Percentiles rank a stretch among this genome's conserved stretches.
These are phyloP conservation scores for Actinomortierella wolfii DNA, from an alignment of 371 early-diverging fungal species.

Conservation along the genomic window DNA sequence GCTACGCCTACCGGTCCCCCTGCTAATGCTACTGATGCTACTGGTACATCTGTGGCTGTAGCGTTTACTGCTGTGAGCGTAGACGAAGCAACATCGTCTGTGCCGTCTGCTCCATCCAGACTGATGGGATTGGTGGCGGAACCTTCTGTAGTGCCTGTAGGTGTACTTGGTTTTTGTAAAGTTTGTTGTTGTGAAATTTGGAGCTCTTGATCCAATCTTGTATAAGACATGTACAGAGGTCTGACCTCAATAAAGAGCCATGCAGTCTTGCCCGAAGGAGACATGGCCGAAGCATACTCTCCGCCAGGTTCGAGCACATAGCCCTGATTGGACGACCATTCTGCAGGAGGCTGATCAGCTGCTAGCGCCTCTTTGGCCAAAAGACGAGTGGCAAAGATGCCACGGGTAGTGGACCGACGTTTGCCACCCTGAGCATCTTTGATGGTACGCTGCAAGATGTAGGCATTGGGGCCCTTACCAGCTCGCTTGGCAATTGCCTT, in stretches of 20 bases:
- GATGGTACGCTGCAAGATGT: slow-evolving; percentile 43
- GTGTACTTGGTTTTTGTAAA: neutral
- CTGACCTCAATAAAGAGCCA: slow-evolving; percentile 44
- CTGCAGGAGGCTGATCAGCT: slow-evolving; percentile 28
- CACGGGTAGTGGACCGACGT: slow-evolving; percentile 40
- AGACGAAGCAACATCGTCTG: slow-evolving; percentile 12
- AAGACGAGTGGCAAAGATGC: slow-evolving; percentile 33
- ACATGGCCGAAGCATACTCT: slow-evolving; percentile 42
- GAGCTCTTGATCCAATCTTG: slow-evolving; percentile 27
- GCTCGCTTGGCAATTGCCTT: slow-evolving; percentile 34
- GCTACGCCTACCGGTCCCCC: slow-evolving; percentile 7
- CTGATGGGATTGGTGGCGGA: slow-evolving; percentile 39
- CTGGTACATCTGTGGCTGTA: too few species aligned
- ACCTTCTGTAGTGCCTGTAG: slow-evolving; percentile 10
- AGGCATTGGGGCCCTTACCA: slow-evolving; percentile 43
- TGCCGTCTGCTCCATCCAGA: slow-evolving; percentile 23
- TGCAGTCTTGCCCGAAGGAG: slow-evolving; percentile 41
- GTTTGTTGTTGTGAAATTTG: slow-evolving; percentile 3
- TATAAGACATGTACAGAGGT: slow-evolving; percentile 38
- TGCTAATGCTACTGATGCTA: slow-evolving; percentile 6
- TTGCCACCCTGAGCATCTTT: slow-evolving; percentile 48
- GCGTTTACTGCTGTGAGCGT: slow-evolving; percentile 8
- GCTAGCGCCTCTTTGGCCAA: slow-evolving; percentile 38
- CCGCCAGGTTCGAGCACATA: slow-evolving; percentile 41
- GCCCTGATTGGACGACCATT: slow-evolving; percentile 40